Percentiles rank a stretch among this genome's conserved stretches.
Conservation (phyloP, 495 filamentous ascomycete species). For the Elaphomyces granulatus region DNA sequence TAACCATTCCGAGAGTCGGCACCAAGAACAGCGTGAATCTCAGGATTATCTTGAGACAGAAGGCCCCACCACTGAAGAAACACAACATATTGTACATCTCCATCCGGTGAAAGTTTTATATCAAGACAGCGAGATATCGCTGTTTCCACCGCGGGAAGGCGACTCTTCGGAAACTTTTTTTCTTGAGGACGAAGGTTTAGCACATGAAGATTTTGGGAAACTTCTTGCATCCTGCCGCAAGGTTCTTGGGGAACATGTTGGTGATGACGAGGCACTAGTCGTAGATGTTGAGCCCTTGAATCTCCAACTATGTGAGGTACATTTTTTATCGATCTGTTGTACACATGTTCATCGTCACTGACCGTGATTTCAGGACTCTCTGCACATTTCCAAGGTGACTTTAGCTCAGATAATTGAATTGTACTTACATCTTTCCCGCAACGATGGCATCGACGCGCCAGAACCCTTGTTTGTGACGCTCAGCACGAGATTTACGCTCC, state of each 20-base stretch:
- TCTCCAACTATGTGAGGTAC: conserved; percentile 60
- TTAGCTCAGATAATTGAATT: conserved; percentile 43
- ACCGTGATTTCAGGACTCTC: conserved; percentile 29
- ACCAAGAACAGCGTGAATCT: neutral
- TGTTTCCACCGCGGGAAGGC: conserved; percentile 52
- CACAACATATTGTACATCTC: conserved; percentile 10
- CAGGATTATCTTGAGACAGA: neutral
- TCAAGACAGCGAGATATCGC: conserved; percentile 48
- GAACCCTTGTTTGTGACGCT: conserved; percentile 45
- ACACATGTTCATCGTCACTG: conserved; percentile 23
- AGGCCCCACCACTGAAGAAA: conserved; percentile 1
- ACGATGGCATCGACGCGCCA: conserved; percentile 41
- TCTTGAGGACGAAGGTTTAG: conserved; percentile 48
- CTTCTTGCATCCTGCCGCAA: conserved; percentile 51
- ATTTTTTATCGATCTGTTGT: conserved; percentile 6
- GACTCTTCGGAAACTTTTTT: conserved; percentile 60
- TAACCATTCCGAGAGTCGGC: neutral
- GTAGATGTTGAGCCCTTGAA: conserved; percentile 53
- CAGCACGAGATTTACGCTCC: conserved; percentile 24
- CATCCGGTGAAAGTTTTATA: conserved; percentile 50
- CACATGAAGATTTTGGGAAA: conserved; percentile 39
- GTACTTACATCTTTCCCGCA: conserved; percentile 40
- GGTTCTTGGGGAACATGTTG: conserved; percentile 52
- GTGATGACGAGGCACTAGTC: conserved; percentile 51
- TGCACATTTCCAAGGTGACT: conserved; percentile 27